Evolutionary conservation across 139 green algal genomes (phyloP).

Genomic region (Trebouxia sp.): DNA sequence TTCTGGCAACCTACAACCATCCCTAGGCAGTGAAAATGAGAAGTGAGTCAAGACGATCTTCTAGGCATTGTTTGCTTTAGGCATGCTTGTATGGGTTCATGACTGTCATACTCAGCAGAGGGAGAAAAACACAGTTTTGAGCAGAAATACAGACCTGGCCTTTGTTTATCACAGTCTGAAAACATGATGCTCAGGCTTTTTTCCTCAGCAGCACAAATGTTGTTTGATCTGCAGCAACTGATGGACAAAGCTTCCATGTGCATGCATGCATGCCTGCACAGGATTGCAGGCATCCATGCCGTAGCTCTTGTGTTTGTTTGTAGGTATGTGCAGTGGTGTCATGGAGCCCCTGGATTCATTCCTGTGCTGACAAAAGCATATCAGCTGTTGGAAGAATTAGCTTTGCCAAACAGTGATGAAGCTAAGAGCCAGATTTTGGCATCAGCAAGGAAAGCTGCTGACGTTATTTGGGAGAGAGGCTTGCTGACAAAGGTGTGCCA

Average conservation of each 20-base stretch:
- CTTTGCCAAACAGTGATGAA: not conserved
- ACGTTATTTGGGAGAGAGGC: constrained; percentile 61
- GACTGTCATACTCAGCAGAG: not conserved
- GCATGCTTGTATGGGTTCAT: not conserved
- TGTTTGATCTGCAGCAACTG: not conserved
- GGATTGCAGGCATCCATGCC: not conserved
- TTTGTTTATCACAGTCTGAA: not conserved
- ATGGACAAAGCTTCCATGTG: not conserved
- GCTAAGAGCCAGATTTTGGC: not conserved
- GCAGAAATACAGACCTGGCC: not conserved
- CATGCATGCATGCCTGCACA: not conserved
- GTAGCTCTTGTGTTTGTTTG: not conserved
- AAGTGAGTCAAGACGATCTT: not conserved
- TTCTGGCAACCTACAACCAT: constrained; percentile 46
- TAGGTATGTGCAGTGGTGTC: constrained; percentile 62
- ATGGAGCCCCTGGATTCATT: constrained; percentile 51
- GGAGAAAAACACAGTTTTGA: not conserved
- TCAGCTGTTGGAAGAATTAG: constrained; percentile 1
- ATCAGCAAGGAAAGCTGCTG: constrained; percentile 46
- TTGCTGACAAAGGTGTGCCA: constrained; percentile 55
- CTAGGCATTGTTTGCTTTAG: not conserved
- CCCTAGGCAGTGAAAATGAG: constrained; percentile 36
- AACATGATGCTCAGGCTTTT: not conserved
- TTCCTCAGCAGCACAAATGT: too few species aligned
- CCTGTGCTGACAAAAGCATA: constrained; percentile 41